phyloP scores from a whole-genome alignment of 2,329 filamentous ascomycete genomes.

The Scleromitrula shiraiana region DNA sequence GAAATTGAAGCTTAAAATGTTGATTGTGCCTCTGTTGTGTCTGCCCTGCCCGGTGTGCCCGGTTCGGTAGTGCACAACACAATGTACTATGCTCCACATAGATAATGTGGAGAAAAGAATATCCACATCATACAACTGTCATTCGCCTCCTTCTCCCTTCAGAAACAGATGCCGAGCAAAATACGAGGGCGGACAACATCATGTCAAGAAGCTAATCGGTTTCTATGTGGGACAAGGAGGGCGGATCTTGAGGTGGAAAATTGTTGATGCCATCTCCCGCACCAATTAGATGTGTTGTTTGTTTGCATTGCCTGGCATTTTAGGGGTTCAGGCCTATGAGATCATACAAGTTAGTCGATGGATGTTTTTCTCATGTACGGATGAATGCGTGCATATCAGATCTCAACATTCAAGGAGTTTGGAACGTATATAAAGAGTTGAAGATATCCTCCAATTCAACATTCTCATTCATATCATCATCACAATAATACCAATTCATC shows the following conservation, averaged over 20 bases:
- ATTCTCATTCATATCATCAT: not conserved
- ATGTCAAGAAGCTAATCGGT: not conserved
- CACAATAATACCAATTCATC: not conserved
- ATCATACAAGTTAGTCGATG: not conserved
- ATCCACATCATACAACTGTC: not conserved
- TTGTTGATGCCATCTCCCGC: not conserved
- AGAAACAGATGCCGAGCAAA: not conserved
- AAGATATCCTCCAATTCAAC: not conserved
- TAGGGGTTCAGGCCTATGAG: not conserved
- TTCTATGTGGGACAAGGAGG: not conserved
- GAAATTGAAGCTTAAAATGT: not conserved
- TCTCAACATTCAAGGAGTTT: too few relatives aligned
- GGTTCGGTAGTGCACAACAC: too few relatives aligned
- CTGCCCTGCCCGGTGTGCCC: not conserved
- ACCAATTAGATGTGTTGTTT: not conserved
- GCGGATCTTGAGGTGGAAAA: not conserved
- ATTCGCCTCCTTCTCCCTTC: too few relatives aligned
- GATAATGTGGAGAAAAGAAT: not conserved
- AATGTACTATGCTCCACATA: too few relatives aligned
- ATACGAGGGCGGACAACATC: not conserved
- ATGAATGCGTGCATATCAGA: not conserved
- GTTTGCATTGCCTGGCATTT: not conserved
- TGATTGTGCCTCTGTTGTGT: too few relatives aligned
- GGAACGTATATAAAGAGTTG: constrained; percentile 2
- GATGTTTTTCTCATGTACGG: not conserved